Percentiles rank a stretch among this genome's conserved stretches.
These are phyloP conservation scores for Alternaria ethzedia DNA, from an alignment of 2,329 filamentous ascomycete genomes.

Conservation along the genomic window DNA sequence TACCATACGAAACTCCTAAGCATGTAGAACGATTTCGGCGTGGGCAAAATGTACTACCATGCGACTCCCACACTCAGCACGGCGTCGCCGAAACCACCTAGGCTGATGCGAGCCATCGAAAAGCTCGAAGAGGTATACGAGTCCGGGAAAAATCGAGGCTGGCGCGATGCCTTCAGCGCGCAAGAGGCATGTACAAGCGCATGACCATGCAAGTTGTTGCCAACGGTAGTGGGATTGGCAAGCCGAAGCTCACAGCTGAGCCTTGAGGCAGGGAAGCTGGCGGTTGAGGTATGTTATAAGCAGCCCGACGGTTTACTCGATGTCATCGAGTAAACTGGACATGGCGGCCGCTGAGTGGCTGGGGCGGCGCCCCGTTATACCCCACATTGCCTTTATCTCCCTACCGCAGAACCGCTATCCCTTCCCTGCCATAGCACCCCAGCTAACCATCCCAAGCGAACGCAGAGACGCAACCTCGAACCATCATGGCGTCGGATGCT, in stretches of 20 bases:
- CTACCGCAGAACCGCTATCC: constrained; percentile 11
- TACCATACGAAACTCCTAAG: background rate
- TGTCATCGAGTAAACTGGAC: constrained; percentile 35
- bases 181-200: background rate
- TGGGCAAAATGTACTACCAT: background rate
- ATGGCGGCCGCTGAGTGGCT: constrained; percentile 22
- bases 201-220: background rate
- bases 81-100: background rate
- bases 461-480: constrained; percentile 19
- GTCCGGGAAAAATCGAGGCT: background rate
- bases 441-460: constrained; percentile 15
- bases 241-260: constrained; percentile 1
- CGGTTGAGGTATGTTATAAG: constrained; percentile 19
- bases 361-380: constrained; percentile 12
- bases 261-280: constrained; percentile 6
- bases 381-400: constrained; percentile 37
- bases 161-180: background rate
- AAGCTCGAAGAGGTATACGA: background rate
- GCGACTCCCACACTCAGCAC: background rate
- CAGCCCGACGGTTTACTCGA: constrained; percentile 32
- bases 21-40: background rate
- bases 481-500: constrained; percentile 8
- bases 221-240: background rate
- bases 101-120: background rate
- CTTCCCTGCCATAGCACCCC: constrained; percentile 5